Evolutionary conservation across 2,329 filamentous ascomycete species (phyloP).

Genomic region (Fusarium guadeloupense): DNA sequence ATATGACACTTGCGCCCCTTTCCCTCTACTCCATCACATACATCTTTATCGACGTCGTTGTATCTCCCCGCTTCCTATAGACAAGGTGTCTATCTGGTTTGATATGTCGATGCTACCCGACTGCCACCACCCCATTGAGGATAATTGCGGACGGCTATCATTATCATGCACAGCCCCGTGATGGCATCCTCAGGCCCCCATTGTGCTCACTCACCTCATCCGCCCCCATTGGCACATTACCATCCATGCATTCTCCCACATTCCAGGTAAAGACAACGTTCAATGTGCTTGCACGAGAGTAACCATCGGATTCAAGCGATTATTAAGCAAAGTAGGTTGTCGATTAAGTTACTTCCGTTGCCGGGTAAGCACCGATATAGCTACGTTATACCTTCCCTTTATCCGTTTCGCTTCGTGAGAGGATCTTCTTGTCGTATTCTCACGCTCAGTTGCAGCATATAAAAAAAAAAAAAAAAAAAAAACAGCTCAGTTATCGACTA

Average conservation of each 20-base stretch:
- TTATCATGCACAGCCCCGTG: constrained; percentile 31
- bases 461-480: too few relatives aligned
- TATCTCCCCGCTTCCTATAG: constrained; percentile 16
- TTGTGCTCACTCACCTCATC: constrained; percentile 25
- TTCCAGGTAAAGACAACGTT: constrained; percentile 16
- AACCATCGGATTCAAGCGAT: constrained; percentile 19
- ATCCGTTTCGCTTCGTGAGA: background rate
- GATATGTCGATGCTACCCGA: constrained; percentile 23
- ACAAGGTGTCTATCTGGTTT: constrained; percentile 6
- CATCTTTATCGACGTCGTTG: constrained; percentile 5
- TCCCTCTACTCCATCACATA: background rate
- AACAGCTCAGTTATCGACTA: too few relatives aligned
- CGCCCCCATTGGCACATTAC: constrained; percentile 22
- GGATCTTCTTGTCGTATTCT: constrained; percentile 1
- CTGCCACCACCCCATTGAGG: constrained; percentile 1
- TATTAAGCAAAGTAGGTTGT: constrained; percentile 13
- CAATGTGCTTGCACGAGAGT: constrained; percentile 27
- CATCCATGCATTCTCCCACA: constrained; percentile 13
- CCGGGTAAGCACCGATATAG: constrained; percentile 20
- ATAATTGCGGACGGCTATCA: constrained; percentile 20
- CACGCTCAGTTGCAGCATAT: constrained; percentile 1
- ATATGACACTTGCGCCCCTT: constrained; percentile 8
- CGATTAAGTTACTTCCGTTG: constrained; percentile 11
- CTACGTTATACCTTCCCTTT: constrained; percentile 14
- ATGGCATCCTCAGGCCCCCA: constrained; percentile 20